Percentiles rank a stretch among this genome's conserved stretches.
Evolutionary conservation across 2,329 filamentous ascomycete species (phyloP).

Genomic region (Monilinia laxa): DNA sequence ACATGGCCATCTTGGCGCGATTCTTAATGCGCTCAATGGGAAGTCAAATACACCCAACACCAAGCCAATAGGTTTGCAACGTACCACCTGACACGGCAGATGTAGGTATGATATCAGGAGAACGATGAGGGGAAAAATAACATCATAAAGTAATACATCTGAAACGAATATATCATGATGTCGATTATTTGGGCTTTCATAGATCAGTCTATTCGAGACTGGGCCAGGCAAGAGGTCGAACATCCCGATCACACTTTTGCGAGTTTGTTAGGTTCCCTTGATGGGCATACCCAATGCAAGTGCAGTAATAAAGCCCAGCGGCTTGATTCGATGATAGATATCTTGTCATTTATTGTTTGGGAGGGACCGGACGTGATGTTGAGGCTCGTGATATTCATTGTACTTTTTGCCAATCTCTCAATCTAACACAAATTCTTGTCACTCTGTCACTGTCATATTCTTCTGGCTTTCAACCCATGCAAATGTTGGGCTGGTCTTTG

Average conservation of each 20-base stretch:
- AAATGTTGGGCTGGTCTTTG: no score
- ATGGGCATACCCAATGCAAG: not conserved
- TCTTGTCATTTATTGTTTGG: not conserved
- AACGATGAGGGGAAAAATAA: not conserved
- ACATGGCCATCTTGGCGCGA: not conserved
- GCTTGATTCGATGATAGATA: not conserved
- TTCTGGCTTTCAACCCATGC: no score
- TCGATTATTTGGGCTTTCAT: constrained; percentile 2
- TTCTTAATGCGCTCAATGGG: not conserved
- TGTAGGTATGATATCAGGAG: constrained; percentile 3
- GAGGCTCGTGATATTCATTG: not conserved
- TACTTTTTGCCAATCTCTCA: not conserved
- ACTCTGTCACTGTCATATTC: not conserved
- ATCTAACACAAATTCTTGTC: not conserved
- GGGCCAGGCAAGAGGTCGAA: not conserved
- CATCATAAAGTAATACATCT: not conserved
- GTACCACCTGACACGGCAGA: not conserved
- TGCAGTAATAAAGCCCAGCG: not conserved
- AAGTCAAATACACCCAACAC: not conserved
- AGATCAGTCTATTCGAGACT: not conserved
- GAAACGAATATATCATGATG: not conserved
- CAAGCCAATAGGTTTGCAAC: constrained; percentile 7
- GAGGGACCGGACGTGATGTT: not conserved
- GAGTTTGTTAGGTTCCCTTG: not conserved
- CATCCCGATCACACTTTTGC: not conserved